Conservation (phyloP, 116 monocot genomes). For the Phalaenopsis hybrid region DNA sequence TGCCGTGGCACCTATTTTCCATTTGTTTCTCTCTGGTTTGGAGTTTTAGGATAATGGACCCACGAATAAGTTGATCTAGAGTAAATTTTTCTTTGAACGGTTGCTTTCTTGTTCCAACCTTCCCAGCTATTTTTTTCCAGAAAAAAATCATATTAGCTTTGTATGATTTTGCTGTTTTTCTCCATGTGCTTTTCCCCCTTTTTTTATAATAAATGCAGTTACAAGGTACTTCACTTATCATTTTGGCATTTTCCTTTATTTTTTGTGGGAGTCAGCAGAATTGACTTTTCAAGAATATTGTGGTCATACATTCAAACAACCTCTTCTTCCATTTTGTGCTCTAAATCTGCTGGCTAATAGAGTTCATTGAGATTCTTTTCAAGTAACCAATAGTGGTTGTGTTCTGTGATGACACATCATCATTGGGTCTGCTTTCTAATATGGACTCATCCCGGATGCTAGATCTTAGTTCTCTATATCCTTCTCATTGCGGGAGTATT, state of each 20-base stretch:
- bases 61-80: neutral
- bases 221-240: neutral
- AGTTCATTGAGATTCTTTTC: neutral
- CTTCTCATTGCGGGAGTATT: neutral
- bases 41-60: neutral
- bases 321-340: neutral
- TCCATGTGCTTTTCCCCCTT: neutral
- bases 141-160: neutral
- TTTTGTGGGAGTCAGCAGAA: neutral
- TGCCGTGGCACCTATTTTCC: slow-evolving; percentile 4
- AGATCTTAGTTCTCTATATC: neutral
- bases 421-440: slow-evolving; percentile 1
- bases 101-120: neutral
- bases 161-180: neutral
- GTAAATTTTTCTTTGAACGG: neutral
- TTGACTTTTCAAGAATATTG: neutral
- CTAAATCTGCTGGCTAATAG: neutral
- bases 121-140: neutral
- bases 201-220: neutral
- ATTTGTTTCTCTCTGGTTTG: neutral
- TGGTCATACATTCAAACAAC: too few relatives aligned
- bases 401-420: neutral
- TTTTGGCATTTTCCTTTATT: neutral
- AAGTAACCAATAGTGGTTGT: neutral
- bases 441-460: neutral